Evolutionary conservation across 495 filamentous ascomycete species (phyloP).

Genomic region (Xanthoparmelia taractica): DNA sequence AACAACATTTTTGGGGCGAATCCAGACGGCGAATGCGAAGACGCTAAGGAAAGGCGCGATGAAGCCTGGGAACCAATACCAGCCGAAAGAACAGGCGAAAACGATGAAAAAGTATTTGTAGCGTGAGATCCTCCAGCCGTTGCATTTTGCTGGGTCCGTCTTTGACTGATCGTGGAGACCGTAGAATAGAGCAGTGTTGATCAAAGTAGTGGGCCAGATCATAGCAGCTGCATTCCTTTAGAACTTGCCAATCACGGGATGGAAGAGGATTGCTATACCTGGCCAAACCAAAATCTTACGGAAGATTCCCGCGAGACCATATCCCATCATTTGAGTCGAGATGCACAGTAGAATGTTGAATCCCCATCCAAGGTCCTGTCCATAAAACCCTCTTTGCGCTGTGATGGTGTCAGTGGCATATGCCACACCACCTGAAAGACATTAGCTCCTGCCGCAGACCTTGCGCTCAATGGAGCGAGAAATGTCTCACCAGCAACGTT

Average conservation of each 20-base stretch:
- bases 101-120: slow-evolving; percentile 59
- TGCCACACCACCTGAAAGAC: slow-evolving; percentile 39
- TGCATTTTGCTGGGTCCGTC: slow-evolving; percentile 48
- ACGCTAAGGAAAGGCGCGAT: slow-evolving; percentile 42
- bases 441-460: not conserved
- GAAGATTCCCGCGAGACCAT: slow-evolving; percentile 65
- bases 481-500: slow-evolving; percentile 34
- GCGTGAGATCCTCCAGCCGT: slow-evolving; percentile 58
- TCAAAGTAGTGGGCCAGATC: slow-evolving; percentile 66
- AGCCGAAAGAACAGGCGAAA: slow-evolving; percentile 49
- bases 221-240: slow-evolving; percentile 50
- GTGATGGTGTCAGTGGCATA: slow-evolving; percentile 64
- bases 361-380: slow-evolving; percentile 56
- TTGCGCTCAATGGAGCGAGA: not conserved
- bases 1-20: slow-evolving; percentile 43
- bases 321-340: slow-evolving; percentile 65
- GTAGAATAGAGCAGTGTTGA: slow-evolving; percentile 57
- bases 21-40: slow-evolving; percentile 44
- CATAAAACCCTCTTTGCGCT: slow-evolving; percentile 59
- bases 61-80: slow-evolving; percentile 53
- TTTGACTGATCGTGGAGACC: slow-evolving; percentile 60
- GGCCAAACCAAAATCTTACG: slow-evolving; percentile 56
- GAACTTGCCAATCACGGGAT: not conserved
- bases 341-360: slow-evolving; percentile 63
- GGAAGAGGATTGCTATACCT: slow-evolving; percentile 7